Percentiles rank a stretch among this genome's conserved stretches.
Conservation (phyloP, 2,329 filamentous ascomycete genomes). For the Periconia sp. region DNA sequence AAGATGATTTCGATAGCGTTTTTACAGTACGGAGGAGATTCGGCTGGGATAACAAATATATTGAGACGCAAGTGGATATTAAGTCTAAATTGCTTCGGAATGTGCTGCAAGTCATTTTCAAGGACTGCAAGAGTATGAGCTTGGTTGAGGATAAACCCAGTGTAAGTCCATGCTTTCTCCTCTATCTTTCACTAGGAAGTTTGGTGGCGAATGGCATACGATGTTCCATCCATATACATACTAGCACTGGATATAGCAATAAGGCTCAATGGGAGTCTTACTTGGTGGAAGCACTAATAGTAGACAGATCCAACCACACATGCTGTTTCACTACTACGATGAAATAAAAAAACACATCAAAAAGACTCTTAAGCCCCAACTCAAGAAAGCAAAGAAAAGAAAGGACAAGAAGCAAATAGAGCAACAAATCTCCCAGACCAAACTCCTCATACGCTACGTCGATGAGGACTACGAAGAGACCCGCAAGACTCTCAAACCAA, state of each 20-base stretch:
- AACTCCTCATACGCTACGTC: constrained; percentile 76
- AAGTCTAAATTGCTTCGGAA: constrained; percentile 81
- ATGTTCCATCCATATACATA: too few relatives aligned
- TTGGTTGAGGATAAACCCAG: constrained; percentile 80
- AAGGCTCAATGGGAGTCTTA: too few relatives aligned
- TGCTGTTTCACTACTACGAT: constrained; percentile 70
- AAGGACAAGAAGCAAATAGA: constrained; percentile 65
- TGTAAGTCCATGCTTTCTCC: constrained; percentile 50
- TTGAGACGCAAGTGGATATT: constrained; percentile 77
- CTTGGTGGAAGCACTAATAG: constrained; percentile 1
- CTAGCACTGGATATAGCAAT: too few relatives aligned
- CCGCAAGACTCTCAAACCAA: constrained; percentile 80
- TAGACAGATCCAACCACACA: constrained; percentile 52
- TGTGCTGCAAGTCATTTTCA: constrained; percentile 73
- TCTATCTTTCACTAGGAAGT: too few relatives aligned
- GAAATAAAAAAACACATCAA: constrained; percentile 69
- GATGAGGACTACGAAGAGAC: constrained; percentile 79
- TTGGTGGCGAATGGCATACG: too few relatives aligned
- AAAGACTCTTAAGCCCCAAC: constrained; percentile 67
- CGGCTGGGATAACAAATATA: constrained; percentile 82
- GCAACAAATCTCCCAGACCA: constrained; percentile 69
- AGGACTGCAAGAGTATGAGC: constrained; percentile 77
- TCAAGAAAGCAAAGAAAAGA: constrained; percentile 65
- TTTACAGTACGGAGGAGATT: constrained; percentile 86
- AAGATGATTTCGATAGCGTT: constrained; percentile 73